Conservation (phyloP, 2,329 filamentous ascomycete genomes). For the Moelleriella libera region DNA sequence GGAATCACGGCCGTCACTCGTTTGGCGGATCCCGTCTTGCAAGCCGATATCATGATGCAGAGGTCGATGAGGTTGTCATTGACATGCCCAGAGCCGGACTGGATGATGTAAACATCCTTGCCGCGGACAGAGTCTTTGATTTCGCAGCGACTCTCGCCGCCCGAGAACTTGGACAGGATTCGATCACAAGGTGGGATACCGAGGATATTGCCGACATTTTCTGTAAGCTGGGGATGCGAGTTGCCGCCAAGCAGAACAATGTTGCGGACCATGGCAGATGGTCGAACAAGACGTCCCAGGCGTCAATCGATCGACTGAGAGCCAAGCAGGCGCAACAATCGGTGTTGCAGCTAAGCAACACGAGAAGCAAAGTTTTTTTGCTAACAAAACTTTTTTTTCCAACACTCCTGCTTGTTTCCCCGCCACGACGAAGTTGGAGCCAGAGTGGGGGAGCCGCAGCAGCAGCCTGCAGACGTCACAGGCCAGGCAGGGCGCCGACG, state of each 20-base stretch:
- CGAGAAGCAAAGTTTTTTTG: no score
- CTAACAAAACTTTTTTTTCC: no score
- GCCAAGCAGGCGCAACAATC: no score
- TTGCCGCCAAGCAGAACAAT: constrained; percentile 88
- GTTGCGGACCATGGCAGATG: constrained; percentile 67
- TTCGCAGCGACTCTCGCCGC: constrained; percentile 88
- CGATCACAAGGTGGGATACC: constrained; percentile 76
- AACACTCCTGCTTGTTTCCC: no score
- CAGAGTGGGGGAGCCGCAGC: no score
- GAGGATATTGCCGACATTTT: constrained; percentile 77
- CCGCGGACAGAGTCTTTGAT: constrained; percentile 92
- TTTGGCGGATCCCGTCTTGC: constrained; percentile 85
- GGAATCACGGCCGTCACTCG: constrained; percentile 89
- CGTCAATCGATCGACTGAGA: no score
- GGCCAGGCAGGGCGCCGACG: no score
- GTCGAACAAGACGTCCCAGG: background rate
- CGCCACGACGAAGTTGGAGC: no score
- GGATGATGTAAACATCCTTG: constrained; percentile 98
- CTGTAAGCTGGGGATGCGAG: constrained; percentile 78
- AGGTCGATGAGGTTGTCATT: constrained; percentile 96
- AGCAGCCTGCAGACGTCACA: no score
- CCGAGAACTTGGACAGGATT: constrained; percentile 81
- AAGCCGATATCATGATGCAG: constrained; percentile 96
- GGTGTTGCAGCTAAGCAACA: no score
- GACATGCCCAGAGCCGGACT: constrained; percentile 81